Conservation (phyloP, 768 basidiomycete species). For the Fomitopsis pulvina region DNA sequence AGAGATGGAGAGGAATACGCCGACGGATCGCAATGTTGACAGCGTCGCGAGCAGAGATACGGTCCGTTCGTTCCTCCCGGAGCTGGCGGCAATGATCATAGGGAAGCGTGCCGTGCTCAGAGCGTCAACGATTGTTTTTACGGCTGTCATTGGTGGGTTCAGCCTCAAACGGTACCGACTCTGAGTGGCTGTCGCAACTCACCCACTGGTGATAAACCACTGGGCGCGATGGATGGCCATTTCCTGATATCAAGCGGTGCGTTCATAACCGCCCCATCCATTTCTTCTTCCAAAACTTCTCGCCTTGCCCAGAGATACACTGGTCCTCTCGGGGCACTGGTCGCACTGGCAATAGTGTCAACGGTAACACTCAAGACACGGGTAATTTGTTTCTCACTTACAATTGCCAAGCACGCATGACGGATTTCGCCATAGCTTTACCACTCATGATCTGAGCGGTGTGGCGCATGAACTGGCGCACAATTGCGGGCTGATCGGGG, state of each 20-base stretch:
- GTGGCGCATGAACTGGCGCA: slow-evolving; percentile 71
- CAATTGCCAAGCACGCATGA: slow-evolving; percentile 62
- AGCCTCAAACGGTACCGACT: not conserved
- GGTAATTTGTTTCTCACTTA: slow-evolving; percentile 20
- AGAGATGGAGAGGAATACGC: slow-evolving; percentile 46
- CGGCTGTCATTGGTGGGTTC: slow-evolving; percentile 12
- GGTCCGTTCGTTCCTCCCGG: slow-evolving; percentile 48
- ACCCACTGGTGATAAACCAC: slow-evolving; percentile 38
- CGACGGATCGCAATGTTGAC: slow-evolving; percentile 46
- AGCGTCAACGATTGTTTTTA: slow-evolving; percentile 37
- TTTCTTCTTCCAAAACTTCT: slow-evolving; percentile 64
- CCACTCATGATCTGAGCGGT: slow-evolving; percentile 53
- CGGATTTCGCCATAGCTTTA: slow-evolving; percentile 40
- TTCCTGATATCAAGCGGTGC: slow-evolving; percentile 22
- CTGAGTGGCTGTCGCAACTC: not conserved
- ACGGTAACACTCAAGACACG: slow-evolving; percentile 1
- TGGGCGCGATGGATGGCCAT: slow-evolving; percentile 49
- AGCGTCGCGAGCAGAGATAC: slow-evolving; percentile 40
- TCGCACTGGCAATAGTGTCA: slow-evolving; percentile 41
- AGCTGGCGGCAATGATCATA: slow-evolving; percentile 57
- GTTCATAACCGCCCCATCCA: slow-evolving; percentile 33
- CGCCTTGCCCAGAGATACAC: slow-evolving; percentile 70
- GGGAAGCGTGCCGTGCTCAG: slow-evolving; percentile 46
- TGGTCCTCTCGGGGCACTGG: slow-evolving; percentile 65
- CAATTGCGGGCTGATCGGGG: slow-evolving; percentile 64